Percentiles rank a stretch among this genome's conserved stretches.
Conservation (phyloP, 108 stramenopile species). For the Asterionellopsis glacialis region DNA sequence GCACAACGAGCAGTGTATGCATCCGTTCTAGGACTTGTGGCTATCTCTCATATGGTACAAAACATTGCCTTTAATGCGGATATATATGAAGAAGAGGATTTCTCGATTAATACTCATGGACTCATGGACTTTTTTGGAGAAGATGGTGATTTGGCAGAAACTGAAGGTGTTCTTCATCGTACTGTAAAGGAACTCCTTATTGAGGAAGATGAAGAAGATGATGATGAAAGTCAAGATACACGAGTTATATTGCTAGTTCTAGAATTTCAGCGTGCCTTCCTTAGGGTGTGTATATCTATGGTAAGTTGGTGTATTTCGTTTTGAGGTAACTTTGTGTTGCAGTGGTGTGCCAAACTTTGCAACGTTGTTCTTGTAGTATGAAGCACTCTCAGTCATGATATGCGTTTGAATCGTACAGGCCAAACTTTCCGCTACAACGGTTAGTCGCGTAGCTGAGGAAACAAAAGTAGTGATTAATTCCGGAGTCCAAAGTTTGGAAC, state of each 20-base stretch:
- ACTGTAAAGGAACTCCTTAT: not conserved
- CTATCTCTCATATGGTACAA: slow-evolving; percentile 63
- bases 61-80: slow-evolving; percentile 78
- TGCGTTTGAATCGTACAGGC: not conserved
- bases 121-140: slow-evolving; percentile 14
- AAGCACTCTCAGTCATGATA: no score
- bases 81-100: slow-evolving; percentile 96
- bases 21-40: slow-evolving; percentile 44
- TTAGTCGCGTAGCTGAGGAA: not conserved
- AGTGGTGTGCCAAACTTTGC: not conserved
- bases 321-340: not conserved
- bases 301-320: slow-evolving; percentile 1
- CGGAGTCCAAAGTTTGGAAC: slow-evolving; percentile 10
- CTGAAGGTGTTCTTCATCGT: not conserved
- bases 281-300: slow-evolving; percentile 6
- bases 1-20: slow-evolving; percentile 64
- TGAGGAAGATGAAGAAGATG: not conserved
- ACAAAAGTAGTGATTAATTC: slow-evolving; percentile 9
- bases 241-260: not conserved
- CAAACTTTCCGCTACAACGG: not conserved
- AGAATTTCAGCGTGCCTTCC: slow-evolving; percentile 8
- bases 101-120: slow-evolving; percentile 40
- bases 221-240: not conserved
- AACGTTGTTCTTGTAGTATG: not conserved
- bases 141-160: not conserved